Conservation (phyloP, 1,284 basidiomycete genomes). For the Sporisorium graminicola region DNA sequence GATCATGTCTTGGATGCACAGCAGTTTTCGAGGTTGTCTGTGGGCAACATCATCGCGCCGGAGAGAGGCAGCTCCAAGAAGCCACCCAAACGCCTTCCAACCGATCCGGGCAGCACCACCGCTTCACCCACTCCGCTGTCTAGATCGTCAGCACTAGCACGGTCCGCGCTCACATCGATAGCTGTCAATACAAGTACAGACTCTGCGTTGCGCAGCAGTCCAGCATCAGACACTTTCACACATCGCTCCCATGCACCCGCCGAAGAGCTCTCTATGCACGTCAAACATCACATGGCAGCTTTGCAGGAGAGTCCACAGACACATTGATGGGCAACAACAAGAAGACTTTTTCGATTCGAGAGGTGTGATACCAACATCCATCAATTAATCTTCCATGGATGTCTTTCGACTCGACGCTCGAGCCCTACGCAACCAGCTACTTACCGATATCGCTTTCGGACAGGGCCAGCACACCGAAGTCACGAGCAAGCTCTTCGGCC, state of each 20-base stretch:
- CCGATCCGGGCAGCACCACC: constrained; percentile 30
- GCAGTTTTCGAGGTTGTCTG: constrained; percentile 29
- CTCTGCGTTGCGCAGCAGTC: constrained; percentile 10
- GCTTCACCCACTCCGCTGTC: constrained; percentile 39
- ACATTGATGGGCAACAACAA: constrained; percentile 3
- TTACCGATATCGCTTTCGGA: constrained; percentile 24
- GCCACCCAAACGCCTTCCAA: constrained; percentile 21
- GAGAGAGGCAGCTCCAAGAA: constrained; percentile 41
- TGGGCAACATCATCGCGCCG: constrained; percentile 50
- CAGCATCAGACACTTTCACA: constrained; percentile 17
- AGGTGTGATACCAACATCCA: background rate
- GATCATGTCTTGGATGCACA: constrained; percentile 32
- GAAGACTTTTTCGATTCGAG: background rate
- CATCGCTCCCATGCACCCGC: constrained; percentile 17
- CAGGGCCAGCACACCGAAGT: constrained; percentile 36
- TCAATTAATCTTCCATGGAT: background rate
- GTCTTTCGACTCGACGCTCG: background rate
- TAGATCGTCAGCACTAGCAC: constrained; percentile 18
- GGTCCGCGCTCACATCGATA: constrained; percentile 32
- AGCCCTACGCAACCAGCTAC: background rate
- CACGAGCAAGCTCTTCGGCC: constrained; percentile 29
- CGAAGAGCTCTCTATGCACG: constrained; percentile 34
- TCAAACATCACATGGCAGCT: constrained; percentile 42
- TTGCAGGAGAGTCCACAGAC: constrained; percentile 37
- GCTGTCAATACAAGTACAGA: constrained; percentile 7